Evolutionary conservation across 2,329 filamentous ascomycete genomes (phyloP).

Genomic region (Ceratocystis colombiana): DNA sequence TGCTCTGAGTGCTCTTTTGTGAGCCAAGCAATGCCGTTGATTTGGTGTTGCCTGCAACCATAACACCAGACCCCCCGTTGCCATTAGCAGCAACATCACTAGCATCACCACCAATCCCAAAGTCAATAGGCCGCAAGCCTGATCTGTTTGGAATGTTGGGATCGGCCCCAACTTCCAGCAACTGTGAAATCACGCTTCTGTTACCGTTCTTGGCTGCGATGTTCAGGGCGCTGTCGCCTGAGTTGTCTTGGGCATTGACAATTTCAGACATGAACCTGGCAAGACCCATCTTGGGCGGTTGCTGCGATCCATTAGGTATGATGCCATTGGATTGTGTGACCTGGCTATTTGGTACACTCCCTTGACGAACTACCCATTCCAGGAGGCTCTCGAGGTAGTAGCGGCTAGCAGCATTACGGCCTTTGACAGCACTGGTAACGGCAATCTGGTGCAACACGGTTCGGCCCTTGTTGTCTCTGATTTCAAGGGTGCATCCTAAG

Average conservation of each 20-base stretch:
- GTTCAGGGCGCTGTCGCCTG: constrained; percentile 89
- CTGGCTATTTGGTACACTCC: constrained; percentile 51
- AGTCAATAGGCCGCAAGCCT: constrained; percentile 81
- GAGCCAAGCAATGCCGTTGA: constrained; percentile 37
- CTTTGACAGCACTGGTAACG: constrained; percentile 89
- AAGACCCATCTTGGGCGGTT: constrained; percentile 62
- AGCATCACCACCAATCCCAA: constrained; percentile 70
- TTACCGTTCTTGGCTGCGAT: constrained; percentile 89
- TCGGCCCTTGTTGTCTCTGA: constrained; percentile 76
- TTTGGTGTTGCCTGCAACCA: constrained; percentile 23
- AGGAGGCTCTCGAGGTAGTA: constrained; percentile 93
- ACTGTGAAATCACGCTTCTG: constrained; percentile 87
- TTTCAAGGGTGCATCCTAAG: constrained; percentile 78
- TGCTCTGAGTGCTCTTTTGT: constrained; percentile 56
- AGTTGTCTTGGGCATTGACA: constrained; percentile 88
- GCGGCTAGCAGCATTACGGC: constrained; percentile 78
- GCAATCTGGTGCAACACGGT: constrained; percentile 96
- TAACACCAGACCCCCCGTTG: constrained; percentile 30
- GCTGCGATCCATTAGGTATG: constrained; percentile 34
- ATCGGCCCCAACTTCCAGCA: constrained; percentile 89
- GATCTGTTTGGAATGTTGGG: constrained; percentile 85
- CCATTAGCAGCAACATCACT: constrained; percentile 38
- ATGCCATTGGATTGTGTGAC: constrained; percentile 32
- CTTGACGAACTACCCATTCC: constrained; percentile 87
- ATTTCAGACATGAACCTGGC: constrained; percentile 94